These are phyloP conservation scores for Flaveria bidentis DNA, from an alignment of 129 eudicot species.

Conservation along the genomic window DNA sequence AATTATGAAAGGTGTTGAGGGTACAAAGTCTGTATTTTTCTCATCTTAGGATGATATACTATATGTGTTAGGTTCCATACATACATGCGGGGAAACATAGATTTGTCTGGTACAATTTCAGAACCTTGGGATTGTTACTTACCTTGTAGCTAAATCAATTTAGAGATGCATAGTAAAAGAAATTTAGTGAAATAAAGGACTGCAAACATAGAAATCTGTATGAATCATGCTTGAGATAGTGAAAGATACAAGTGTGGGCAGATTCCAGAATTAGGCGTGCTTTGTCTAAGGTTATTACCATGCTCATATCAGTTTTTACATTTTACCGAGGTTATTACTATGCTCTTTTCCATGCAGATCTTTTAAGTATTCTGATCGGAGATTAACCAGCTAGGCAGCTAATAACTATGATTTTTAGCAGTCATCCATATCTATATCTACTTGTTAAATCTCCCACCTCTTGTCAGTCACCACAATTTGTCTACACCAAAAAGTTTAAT, in stretches of 20 bases:
- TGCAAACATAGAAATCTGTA: background rate
- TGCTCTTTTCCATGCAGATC: no score
- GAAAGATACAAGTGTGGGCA: background rate
- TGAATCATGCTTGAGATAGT: background rate
- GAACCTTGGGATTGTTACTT: background rate
- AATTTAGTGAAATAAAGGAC: constrained; percentile 8
- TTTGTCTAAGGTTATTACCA: no score
- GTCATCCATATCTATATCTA: no score
- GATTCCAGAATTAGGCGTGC: background rate
- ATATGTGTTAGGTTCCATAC: background rate
- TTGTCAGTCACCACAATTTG: no score
- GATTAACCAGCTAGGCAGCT: no score
- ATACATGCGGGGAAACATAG: background rate
- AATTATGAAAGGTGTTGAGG: background rate
- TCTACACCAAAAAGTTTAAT: background rate
- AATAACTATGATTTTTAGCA: no score
- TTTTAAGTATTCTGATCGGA: no score
- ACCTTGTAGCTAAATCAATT: background rate
- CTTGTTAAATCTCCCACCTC: no score
- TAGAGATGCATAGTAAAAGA: background rate
- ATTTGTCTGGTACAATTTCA: background rate
- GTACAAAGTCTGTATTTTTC: background rate
- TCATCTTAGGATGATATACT: background rate
- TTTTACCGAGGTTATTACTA: no score
- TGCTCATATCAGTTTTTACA: no score